Evolutionary conservation across 306 rosid genomes (phyloP), one percentile per base, ranked within the genome.

Genomic region (Vicia villosa): DNA sequence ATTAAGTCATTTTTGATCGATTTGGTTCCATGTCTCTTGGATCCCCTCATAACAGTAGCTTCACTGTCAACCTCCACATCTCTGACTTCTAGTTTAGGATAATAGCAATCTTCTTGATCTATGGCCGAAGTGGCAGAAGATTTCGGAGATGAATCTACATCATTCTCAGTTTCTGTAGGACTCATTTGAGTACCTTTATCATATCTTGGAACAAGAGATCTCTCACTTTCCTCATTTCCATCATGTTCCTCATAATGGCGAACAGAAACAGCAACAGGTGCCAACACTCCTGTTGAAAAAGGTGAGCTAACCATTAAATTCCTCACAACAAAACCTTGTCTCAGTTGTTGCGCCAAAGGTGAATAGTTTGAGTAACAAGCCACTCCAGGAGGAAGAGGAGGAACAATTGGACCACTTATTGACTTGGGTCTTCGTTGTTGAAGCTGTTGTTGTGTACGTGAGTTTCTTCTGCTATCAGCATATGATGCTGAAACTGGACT

Each of bases 161-260:
- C 69, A 13, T 77, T 80, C 68, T 81, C 85, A 0, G 77, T 72
- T 69, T 81, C 79, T 0, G 84, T 24, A 51, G 72, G 68, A 65
- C 86, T 88, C 91, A 90, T 86, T 80, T 93, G 96, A 21, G 93
- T 93, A n/a, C 79, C 91, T 83, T 79, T 77, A 42, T 93, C 89
- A 55, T 87, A 65, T 40, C 73, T 84, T 6, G 86, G 83, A 65
- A 82, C 79, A 16, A 73, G 57, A 26, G 85, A 81, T 52, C 21
- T 73, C 70, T 14, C 41, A 0, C 58, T 28, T 24, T 80, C 82
- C 21, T 73, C 86, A 50, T 72, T 70, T 66, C 71, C 77, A 50
- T 78, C 83, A 66, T 41, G 40, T 43, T 80, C 80, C 68, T 73
- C 87, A 74, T 74, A 80, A 65, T 69, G 80, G 3, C 42, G 83